These are phyloP conservation scores for Amylostereum chailletii DNA, from an alignment of 1,284 basidiomycete species.

Conservation along the genomic window DNA sequence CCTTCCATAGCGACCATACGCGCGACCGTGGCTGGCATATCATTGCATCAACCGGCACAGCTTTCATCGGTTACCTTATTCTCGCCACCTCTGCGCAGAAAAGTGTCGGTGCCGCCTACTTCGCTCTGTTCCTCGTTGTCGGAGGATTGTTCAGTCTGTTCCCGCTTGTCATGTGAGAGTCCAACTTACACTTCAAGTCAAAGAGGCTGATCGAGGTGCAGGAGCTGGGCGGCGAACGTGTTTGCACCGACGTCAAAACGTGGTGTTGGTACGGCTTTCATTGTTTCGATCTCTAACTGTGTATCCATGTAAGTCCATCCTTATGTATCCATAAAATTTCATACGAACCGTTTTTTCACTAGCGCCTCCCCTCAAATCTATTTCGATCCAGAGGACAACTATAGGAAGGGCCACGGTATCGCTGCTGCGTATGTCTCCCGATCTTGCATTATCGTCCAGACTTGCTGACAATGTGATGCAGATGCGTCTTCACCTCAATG, in stretches of 20 bases:
- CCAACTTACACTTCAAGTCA: background rate
- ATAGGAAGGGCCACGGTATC: constrained; percentile 44
- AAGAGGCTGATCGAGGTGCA: constrained; percentile 12
- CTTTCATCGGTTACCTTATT: constrained; percentile 42
- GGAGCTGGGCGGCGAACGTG: constrained; percentile 50
- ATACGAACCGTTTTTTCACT: background rate
- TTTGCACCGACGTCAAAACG: constrained; percentile 51
- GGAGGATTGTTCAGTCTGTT: constrained; percentile 47
- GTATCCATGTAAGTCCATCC: constrained; percentile 38
- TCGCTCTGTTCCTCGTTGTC: constrained; percentile 46
- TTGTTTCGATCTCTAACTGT: constrained; percentile 47
- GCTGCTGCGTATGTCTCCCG: constrained; percentile 32
- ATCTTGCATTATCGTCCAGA: background rate
- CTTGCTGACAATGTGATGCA: constrained; percentile 12
- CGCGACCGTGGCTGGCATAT: constrained; percentile 46
- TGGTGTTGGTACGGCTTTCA: constrained; percentile 49
- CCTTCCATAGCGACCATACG: constrained; percentile 44
- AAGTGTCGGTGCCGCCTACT: constrained; percentile 44
- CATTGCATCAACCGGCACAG: constrained; percentile 34
- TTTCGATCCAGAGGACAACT: constrained; percentile 40
- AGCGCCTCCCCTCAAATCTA: constrained; percentile 53
- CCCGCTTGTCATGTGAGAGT: constrained; percentile 43
- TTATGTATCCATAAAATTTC: background rate
- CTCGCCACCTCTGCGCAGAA: constrained; percentile 40
- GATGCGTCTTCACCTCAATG: constrained; percentile 34